These are phyloP conservation scores for Eutypa lata DNA, from an alignment of 2,329 filamentous ascomycete genomes.

Conservation along the genomic window DNA sequence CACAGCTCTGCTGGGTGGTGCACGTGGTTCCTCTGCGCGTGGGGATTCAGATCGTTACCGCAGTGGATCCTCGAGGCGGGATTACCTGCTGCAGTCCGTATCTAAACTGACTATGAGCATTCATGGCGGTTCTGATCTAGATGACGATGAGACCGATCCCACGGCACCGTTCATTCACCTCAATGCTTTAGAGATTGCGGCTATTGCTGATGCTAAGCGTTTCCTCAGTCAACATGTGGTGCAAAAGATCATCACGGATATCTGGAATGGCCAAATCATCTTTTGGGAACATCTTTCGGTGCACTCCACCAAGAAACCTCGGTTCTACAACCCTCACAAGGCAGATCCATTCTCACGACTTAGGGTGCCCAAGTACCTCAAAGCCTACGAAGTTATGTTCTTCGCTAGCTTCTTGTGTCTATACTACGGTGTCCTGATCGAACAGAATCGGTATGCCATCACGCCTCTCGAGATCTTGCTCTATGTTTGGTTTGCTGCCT, in stretches of 20 bases:
- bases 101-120: slow-evolving; percentile 52
- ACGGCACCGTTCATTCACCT: slow-evolving; percentile 72
- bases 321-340: slow-evolving; percentile 58
- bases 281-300: slow-evolving; percentile 69
- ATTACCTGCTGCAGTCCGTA: slow-evolving; percentile 50
- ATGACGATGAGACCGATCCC: slow-evolving; percentile 56
- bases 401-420: slow-evolving; percentile 68
- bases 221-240: slow-evolving; percentile 68
- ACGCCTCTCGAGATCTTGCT: slow-evolving; percentile 68
- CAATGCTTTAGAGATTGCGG: slow-evolving; percentile 77
- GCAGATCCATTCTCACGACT: slow-evolving; percentile 67
- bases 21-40: slow-evolving; percentile 10
- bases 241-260: slow-evolving; percentile 68
- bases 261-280: slow-evolving; percentile 72
- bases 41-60: slow-evolving; percentile 22
- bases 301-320: slow-evolving; percentile 62
- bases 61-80: slow-evolving; percentile 43
- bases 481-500: slow-evolving; percentile 83
- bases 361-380: slow-evolving; percentile 68
- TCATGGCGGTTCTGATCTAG: slow-evolving; percentile 33
- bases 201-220: slow-evolving; percentile 67
- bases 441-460: slow-evolving; percentile 64
- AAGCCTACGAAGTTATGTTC: slow-evolving; percentile 69
- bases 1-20: slow-evolving; percentile 42
- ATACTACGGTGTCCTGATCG: slow-evolving; percentile 83